Percentiles rank a stretch among this genome's conserved stretches.
Conservation (phyloP, 768 basidiomycete genomes). For the Rhizopogon vulgaris region DNA sequence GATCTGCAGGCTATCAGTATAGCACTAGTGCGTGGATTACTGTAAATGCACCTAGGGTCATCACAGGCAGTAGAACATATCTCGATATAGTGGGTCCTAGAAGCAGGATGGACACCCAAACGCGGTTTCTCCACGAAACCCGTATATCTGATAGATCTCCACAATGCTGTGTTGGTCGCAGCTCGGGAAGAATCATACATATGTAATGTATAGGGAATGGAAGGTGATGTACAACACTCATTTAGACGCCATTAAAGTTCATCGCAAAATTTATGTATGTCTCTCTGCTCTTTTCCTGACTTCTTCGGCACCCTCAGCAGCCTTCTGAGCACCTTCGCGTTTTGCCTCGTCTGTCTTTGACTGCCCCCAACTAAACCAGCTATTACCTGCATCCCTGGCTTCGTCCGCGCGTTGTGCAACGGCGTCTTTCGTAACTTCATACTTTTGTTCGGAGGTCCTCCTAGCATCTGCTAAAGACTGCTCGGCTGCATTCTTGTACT, state of each 20-base stretch:
- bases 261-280: slow-evolving; percentile 11
- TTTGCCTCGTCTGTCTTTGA: slow-evolving; percentile 25
- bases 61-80: too few relatives aligned
- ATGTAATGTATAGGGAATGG: neutral
- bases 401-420: slow-evolving; percentile 15
- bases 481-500: slow-evolving; percentile 20
- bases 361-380: slow-evolving; percentile 36
- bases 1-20: too few relatives aligned
- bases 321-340: slow-evolving; percentile 20
- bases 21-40: too few relatives aligned
- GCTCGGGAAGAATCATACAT: neutral
- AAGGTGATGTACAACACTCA: neutral
- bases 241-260: neutral
- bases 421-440: slow-evolving; percentile 26
- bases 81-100: too few relatives aligned
- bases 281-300: slow-evolving; percentile 23
- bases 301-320: slow-evolving; percentile 21
- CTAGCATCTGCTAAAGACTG: slow-evolving; percentile 18
- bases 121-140: neutral
- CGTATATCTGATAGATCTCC: too few relatives aligned
- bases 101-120: too few relatives aligned
- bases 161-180: neutral
- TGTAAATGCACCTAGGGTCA: too few relatives aligned
- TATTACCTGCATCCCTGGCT: slow-evolving; percentile 22
- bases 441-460: slow-evolving; percentile 19